phyloP scores from a whole-genome alignment of 129 eudicot genomes.

The Helianthus tuberosus region DNA sequence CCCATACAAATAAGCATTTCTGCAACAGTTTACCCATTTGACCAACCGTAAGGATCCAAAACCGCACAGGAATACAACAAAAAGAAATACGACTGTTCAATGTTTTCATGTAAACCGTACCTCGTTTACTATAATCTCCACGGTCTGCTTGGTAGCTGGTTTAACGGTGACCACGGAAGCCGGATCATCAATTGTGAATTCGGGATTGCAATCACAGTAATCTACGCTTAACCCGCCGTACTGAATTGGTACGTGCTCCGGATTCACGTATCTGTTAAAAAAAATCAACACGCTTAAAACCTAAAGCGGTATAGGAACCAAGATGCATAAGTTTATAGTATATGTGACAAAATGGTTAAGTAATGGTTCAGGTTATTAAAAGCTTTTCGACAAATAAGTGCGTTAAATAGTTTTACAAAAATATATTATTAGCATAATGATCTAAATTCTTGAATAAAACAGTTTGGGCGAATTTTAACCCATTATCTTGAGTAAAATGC shows the following conservation, averaged over 20 bases:
- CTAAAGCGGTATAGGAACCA: not conserved
- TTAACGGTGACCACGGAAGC: slow-evolving; percentile 66
- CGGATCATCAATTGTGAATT: slow-evolving; percentile 51
- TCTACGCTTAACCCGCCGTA: slow-evolving; percentile 72
- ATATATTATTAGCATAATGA: not conserved
- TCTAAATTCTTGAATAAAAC: not conserved
- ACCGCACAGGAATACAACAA: too few relatives aligned
- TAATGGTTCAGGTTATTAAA: too few relatives aligned
- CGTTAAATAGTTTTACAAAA: too few relatives aligned
- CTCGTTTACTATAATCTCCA: slow-evolving; percentile 75
- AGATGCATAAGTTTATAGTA: not conserved
- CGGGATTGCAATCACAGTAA: too few relatives aligned
- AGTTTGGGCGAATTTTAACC: not conserved
- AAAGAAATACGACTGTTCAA: too few relatives aligned
- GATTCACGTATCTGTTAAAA: slow-evolving; percentile 63
- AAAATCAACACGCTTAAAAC: slow-evolving; percentile 5
- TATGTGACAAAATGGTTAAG: too few relatives aligned
- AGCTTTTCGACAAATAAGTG: too few relatives aligned
- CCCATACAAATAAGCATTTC: too few relatives aligned
- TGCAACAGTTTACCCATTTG: too few relatives aligned
- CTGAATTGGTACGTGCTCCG: slow-evolving; percentile 81
- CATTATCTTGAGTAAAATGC: too few relatives aligned
- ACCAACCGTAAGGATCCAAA: too few relatives aligned
- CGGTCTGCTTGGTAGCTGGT: slow-evolving; percentile 76
- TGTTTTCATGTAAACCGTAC: slow-evolving; percentile 24